These are phyloP conservation scores for Crocinoboletus sp. DNA, from an alignment of 1,284 basidiomycete species.

Conservation along the genomic window DNA sequence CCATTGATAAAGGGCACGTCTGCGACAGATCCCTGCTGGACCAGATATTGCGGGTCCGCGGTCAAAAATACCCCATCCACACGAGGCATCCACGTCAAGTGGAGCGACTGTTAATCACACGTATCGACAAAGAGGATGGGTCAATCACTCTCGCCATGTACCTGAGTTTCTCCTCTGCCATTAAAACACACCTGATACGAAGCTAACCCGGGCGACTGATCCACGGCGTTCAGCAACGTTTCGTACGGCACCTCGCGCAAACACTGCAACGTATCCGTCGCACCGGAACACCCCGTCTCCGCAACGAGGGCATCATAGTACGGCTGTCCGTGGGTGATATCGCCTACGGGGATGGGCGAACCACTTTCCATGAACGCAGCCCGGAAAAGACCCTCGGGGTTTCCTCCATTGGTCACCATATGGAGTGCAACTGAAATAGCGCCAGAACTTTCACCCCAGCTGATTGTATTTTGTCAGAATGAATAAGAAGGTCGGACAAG, in stretches of 20 bases:
- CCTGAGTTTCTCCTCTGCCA: not conserved
- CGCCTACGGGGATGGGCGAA: conserved; percentile 16
- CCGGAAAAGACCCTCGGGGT: conserved; percentile 30
- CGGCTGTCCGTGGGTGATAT: conserved; percentile 23
- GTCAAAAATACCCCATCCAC: conserved; percentile 49
- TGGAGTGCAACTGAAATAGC: conserved; percentile 31
- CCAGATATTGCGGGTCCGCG: conserved; percentile 37
- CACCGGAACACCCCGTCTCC: conserved; percentile 18
- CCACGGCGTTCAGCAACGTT: conserved; percentile 16
- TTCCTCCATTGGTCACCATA: conserved; percentile 25
- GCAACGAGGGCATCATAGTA: conserved; percentile 25
- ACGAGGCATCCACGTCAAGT: conserved; percentile 44
- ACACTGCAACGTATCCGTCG: conserved; percentile 30
- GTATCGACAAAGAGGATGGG: not conserved
- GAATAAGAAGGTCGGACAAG: no score
- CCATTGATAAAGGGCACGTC: conserved; percentile 46
- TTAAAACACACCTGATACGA: conserved; percentile 39
- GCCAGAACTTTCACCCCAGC: conserved; percentile 32
- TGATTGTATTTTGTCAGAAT: no score
- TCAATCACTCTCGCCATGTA: not conserved
- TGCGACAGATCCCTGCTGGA: conserved; percentile 40
- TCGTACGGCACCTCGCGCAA: conserved; percentile 28
- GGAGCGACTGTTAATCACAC: conserved; percentile 30
- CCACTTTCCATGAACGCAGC: conserved; percentile 35
- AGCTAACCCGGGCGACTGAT: conserved; percentile 30